Percentiles rank a stretch among this genome's conserved stretches.
Conservation (phyloP, 1,139 yeast species). For the Lodderomyces theae region DNA sequence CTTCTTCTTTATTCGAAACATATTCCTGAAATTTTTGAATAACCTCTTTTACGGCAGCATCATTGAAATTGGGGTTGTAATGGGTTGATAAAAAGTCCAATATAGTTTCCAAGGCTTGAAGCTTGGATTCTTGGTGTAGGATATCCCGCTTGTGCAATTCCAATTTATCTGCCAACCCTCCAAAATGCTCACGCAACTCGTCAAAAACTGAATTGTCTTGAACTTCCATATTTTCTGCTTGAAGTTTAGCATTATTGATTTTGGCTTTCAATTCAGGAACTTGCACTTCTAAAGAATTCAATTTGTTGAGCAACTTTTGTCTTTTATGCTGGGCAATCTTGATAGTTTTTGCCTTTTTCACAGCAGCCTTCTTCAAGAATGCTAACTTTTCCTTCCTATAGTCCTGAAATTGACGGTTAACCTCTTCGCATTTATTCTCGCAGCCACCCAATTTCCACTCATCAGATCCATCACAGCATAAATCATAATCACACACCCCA, state of each 20-base stretch:
- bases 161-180: slow-evolving; percentile 12
- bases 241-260: slow-evolving; percentile 15
- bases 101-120: slow-evolving; percentile 38
- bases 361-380: slow-evolving; percentile 24
- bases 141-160: slow-evolving; percentile 10
- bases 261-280: slow-evolving; percentile 25
- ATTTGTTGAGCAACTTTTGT: slow-evolving; percentile 22
- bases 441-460: slow-evolving; percentile 54
- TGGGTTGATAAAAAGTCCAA: slow-evolving; percentile 48
- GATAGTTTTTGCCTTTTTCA: slow-evolving; percentile 20
- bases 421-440: slow-evolving; percentile 56
- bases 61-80: slow-evolving; percentile 89
- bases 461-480: slow-evolving; percentile 95
- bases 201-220: slow-evolving; percentile 18
- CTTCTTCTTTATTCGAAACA: slow-evolving; percentile 34
- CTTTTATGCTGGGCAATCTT: slow-evolving; percentile 25
- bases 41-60: slow-evolving; percentile 78
- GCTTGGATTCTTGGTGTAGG: slow-evolving; percentile 18
- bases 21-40: slow-evolving; percentile 61
- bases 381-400: slow-evolving; percentile 17
- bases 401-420: slow-evolving; percentile 28
- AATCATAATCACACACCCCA: slow-evolving; percentile 87
- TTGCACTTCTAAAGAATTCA: slow-evolving; percentile 25
- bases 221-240: slow-evolving; percentile 13
- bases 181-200: slow-evolving; percentile 19